Base-by-base conservation (phyloP, 306 rosid species). In the Ammopiptanthus mongolicus region DNA sequence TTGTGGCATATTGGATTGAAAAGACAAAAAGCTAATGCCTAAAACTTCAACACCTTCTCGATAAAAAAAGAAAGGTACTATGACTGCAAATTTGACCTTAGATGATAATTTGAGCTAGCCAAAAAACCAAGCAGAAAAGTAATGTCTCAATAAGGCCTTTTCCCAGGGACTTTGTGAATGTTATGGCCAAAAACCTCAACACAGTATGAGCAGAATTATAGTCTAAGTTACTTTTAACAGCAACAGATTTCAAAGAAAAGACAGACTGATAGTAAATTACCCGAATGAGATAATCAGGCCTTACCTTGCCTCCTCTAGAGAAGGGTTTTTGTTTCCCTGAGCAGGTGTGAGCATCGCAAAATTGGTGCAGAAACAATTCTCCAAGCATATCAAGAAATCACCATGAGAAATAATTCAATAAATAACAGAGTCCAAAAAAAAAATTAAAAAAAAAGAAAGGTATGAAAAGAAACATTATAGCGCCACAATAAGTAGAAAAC, bases 51-150 rank as follows among this genome's bases (percentile, higher is more conserved):
- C 74, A 64, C 36, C 65, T 66, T 8, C 65, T 66, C 5, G 8
- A 13, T 18, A 60, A 44, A 57, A 71, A 81, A 60, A n/a, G 58
- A 46, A 51, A 75, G 63, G 21, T 34, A 23, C 31, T 19, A 58
- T 65, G 59, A 71, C 48, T 3, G 42, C 36, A 29, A 8, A 33
- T 57, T 67, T 75, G 82, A 34, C 53, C 57, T 72, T 29, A 52
- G 51, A 48, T 28, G 50, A 47, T 52, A 33, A 68, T 67, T 34
- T 63, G 33, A 75, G 63, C 80, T 33, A 69, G 34, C 69, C 74
- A 42, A 67, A 79, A 64, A 69, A 71, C 57, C 64, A 77, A 47
- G 9, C 69, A 36, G 62, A 75, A 57, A 66, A 28, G 33, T 53
- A 63, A 51, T 55, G 65, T 25, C 34, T 33, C 34, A 34, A 17